Evolutionary conservation across 169 alveolate genomes (phyloP), one percentile per base, ranked within the genome.

Genomic region (Fabrea salina): DNA sequence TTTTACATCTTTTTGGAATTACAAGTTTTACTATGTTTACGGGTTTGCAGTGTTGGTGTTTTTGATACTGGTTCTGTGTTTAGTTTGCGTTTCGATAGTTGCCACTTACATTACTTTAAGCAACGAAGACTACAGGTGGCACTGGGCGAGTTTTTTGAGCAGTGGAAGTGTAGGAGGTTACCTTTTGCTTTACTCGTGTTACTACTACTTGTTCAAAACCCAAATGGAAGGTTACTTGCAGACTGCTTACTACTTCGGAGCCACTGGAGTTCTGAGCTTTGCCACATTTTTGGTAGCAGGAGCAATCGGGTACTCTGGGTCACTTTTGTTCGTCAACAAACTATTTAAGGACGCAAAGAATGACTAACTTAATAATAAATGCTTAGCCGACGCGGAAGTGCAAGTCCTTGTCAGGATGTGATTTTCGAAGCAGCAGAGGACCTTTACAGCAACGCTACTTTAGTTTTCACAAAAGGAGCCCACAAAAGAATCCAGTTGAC

Each of bases 41-140:
- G 86, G 85, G n/a, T 81, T 81, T 37, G 53, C 68, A 49, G 32
- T 71, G 54, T 58, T 64, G 33, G 51, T 41, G 8, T 41, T 74
- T 3, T 19, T 50, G 25, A 16, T 81, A 5, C 61, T 81, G 37
- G 77, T 54, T 7, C 7, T 71, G 27, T 70, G 67, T 25, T 3
- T 72, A 27, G 49, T 50, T 7, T 81, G 86, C 43, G 83, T 81
- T 4, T 8, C 70, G 5, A 74, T 81, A 6, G 83, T 80, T n/a
- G 44, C 57, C 43, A 80, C 78, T 41, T 81, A 81, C 37, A 27
- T 66, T 25, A 71, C 53, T 13, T 44, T 81, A 32, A 81, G 74
- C 53, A 50, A 57, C n/a, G 86, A 81, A 39, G 86, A 81, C 49
- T 81, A 81, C 22, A 32, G 86, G 35, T 81, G 86, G 86, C 82